Evolutionary conservation across 352 stramenopile genomes (phyloP).

Genomic region (Phytophthora sojae): DNA sequence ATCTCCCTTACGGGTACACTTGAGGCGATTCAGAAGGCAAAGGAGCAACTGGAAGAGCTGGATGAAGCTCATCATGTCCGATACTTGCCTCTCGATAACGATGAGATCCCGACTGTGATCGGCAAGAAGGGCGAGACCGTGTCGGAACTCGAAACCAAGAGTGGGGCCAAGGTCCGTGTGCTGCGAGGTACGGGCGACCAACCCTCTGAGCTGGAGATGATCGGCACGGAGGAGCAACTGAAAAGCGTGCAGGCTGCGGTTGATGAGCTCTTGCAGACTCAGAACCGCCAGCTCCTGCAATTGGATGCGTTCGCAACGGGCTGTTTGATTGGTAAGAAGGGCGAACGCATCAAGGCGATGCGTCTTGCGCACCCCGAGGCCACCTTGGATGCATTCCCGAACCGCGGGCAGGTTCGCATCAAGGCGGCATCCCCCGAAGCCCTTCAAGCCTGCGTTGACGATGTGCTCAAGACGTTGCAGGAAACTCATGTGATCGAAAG

Average conservation of each 20-base stretch:
- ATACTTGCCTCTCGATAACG: conserved; percentile 74
- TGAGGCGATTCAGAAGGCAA: conserved; percentile 69
- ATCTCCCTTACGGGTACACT: conserved; percentile 70
- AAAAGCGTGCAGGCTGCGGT: conserved; percentile 53
- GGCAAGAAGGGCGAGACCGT: conserved; percentile 86
- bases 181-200: conserved; percentile 45
- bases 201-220: conserved; percentile 74
- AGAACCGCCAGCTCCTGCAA: conserved; percentile 78
- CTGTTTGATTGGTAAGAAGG: conserved; percentile 85
- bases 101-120: conserved; percentile 82
- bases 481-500: conserved; percentile 75
- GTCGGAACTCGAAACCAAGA: conserved; percentile 69
- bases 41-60: conserved; percentile 62
- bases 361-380: conserved; percentile 68
- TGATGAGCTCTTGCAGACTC: conserved; percentile 76
- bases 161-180: conserved; percentile 67
- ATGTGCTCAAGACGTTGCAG: conserved; percentile 67
- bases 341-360: conserved; percentile 79
- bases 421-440: conserved; percentile 65
- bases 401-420: conserved; percentile 72
- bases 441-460: conserved; percentile 65
- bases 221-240: conserved; percentile 76
- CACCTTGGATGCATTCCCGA: conserved; percentile 75
- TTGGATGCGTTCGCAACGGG: conserved; percentile 76
- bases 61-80: conserved; percentile 70